Evolutionary conservation across 208 protist genomes (phyloP).

Genomic region (Wallacemonas sp.): DNA sequence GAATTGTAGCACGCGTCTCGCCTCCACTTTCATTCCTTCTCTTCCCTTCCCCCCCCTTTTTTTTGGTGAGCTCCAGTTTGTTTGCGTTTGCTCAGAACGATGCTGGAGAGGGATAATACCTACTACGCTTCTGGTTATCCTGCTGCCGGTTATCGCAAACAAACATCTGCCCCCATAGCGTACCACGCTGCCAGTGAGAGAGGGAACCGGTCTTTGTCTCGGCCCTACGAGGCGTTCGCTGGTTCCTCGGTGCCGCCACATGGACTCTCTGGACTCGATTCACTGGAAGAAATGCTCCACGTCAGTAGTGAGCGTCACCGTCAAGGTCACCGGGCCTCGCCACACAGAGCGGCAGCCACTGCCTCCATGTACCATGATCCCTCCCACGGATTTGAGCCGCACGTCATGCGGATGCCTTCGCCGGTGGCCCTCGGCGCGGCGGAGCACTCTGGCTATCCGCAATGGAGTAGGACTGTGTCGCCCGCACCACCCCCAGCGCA

Average conservation of each 20-base stretch:
- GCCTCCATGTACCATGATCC: background rate
- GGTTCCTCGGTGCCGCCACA: background rate
- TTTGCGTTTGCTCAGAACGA: background rate
- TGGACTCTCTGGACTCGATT: background rate
- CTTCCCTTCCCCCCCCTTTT: background rate
- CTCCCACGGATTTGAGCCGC: background rate
- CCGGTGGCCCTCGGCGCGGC: background rate
- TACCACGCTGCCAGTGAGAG: background rate
- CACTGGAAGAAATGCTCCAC: slow-evolving; percentile 14
- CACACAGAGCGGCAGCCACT: background rate
- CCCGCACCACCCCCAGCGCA: background rate
- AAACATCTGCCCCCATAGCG: background rate
- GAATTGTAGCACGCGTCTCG: background rate
- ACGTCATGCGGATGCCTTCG: background rate
- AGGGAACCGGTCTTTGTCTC: background rate
- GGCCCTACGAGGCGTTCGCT: background rate
- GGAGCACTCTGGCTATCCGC: background rate
- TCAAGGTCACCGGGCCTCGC: slow-evolving; percentile 1
- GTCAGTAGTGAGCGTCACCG: slow-evolving; percentile 1
- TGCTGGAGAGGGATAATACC: slow-evolving; percentile 5
- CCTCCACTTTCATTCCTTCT: background rate
- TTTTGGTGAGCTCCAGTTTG: background rate
- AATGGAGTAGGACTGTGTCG: background rate
- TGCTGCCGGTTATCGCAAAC: background rate
- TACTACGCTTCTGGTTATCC: background rate